phyloP scores from a whole-genome alignment of 2,329 filamentous ascomycete species.

The Colletotrichum theobromicola region DNA sequence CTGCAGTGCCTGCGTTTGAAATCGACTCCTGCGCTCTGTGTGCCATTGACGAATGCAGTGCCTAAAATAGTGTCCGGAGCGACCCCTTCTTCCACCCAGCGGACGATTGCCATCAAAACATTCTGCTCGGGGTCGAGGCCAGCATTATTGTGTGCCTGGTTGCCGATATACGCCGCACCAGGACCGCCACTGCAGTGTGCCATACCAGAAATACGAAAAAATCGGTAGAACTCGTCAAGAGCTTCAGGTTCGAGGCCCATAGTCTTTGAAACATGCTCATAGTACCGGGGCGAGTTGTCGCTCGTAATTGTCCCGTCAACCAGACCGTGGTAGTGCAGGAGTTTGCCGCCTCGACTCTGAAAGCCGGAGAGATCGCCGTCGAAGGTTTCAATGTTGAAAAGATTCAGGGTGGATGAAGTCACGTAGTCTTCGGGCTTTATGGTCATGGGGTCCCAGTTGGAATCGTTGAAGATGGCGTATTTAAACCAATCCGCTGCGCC shows the following conservation, averaged over 20 bases:
- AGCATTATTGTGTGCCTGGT: slow-evolving; percentile 24
- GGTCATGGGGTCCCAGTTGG: slow-evolving; percentile 39
- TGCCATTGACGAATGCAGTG: slow-evolving; percentile 34
- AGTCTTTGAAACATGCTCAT: slow-evolving; percentile 48
- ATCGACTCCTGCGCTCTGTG: slow-evolving; percentile 25
- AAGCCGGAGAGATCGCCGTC: slow-evolving; percentile 43
- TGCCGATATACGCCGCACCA: slow-evolving; percentile 31
- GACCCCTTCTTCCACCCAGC: slow-evolving; percentile 35
- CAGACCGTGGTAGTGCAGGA: slow-evolving; percentile 52
- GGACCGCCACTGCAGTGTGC: slow-evolving; percentile 35
- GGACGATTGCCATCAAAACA: slow-evolving; percentile 29
- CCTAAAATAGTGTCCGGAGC: slow-evolving; percentile 35
- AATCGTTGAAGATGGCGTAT: slow-evolving; percentile 45
- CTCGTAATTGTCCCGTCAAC: slow-evolving; percentile 45
- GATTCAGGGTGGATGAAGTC: slow-evolving; percentile 34
- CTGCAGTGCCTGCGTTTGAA: slow-evolving; percentile 38
- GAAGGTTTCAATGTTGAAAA: slow-evolving; percentile 44
- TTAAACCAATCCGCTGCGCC: slow-evolving; percentile 38
- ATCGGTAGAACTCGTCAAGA: slow-evolving; percentile 39
- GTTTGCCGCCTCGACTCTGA: slow-evolving; percentile 44
- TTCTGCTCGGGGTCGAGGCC: slow-evolving; percentile 33
- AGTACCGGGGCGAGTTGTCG: slow-evolving; percentile 53
- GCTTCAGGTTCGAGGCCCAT: slow-evolving; percentile 39
- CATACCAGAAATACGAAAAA: slow-evolving; percentile 37
- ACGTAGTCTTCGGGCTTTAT: slow-evolving; percentile 36